Conservation (phyloP, 192 early-diverging fungal species). For the Funneliformis geosporum region DNA sequence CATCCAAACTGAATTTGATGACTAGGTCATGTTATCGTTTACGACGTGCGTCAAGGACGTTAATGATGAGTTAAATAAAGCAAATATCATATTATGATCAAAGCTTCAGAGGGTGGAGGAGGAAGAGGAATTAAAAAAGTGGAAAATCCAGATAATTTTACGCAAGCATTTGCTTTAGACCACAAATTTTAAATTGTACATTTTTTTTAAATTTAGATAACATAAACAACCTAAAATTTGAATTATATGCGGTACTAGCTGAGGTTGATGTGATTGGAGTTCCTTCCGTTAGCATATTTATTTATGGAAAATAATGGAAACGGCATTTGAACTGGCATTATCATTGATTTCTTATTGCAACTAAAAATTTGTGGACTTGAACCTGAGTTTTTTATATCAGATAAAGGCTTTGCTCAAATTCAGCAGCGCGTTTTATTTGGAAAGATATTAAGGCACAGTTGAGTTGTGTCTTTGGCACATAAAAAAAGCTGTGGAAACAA, state of each 20-base stretch:
- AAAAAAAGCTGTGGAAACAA: too few species aligned
- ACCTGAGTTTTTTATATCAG: not conserved
- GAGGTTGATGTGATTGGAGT: not conserved
- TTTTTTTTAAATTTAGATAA: not conserved
- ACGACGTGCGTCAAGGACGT: constrained; percentile 85
- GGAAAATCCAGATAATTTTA: constrained; percentile 70
- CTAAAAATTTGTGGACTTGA: not conserved
- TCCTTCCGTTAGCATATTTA: not conserved
- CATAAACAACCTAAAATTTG: not conserved
- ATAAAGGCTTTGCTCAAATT: not conserved
- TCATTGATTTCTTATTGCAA: not conserved
- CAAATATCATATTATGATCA: constrained; percentile 94
- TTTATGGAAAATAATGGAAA: not conserved
- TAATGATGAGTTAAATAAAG: constrained; percentile 81
- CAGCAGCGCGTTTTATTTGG: not conserved
- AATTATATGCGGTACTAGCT: not conserved
- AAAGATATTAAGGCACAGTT: not conserved
- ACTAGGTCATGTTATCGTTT: constrained; percentile 74
- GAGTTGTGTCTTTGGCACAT: too few species aligned
- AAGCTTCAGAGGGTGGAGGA: constrained; percentile 98
- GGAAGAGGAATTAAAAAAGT: constrained; percentile 99
- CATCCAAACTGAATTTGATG: too few species aligned
- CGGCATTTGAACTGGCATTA: too few species aligned
- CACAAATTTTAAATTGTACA: not conserved
- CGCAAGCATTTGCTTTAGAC: constrained; percentile 24